Evolutionary conservation across 441 rosid species (phyloP).

Genomic region (Populus hybrid): DNA sequence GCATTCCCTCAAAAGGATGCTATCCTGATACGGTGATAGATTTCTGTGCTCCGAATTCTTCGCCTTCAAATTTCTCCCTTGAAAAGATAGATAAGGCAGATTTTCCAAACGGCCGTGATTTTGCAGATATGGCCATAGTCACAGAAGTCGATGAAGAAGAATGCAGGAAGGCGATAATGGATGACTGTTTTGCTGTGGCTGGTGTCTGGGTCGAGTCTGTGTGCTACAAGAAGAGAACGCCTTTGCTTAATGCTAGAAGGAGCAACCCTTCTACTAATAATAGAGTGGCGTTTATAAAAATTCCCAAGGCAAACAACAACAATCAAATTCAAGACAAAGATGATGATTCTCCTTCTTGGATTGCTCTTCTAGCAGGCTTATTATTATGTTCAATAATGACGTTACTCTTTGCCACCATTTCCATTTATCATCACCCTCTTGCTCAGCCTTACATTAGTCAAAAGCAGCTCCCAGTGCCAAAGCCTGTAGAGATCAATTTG

Average conservation of each 20-base stretch:
- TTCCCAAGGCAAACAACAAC: background rate
- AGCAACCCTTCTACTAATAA: slow-evolving; percentile 2
- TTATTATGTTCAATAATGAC: slow-evolving; percentile 14
- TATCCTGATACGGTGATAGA: slow-evolving; percentile 25
- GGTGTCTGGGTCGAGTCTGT: slow-evolving; percentile 17
- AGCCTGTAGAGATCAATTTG: slow-evolving; percentile 25
- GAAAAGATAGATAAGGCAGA: slow-evolving; percentile 1
- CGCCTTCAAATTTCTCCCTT: slow-evolving; percentile 11
- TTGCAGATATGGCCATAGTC: slow-evolving; percentile 3
- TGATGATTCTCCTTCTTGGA: slow-evolving; percentile 4
- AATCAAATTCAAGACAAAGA: background rate
- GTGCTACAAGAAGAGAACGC: slow-evolving; percentile 37
- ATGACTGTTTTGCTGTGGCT: slow-evolving; percentile 33
- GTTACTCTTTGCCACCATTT: slow-evolving; percentile 16
- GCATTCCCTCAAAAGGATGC: slow-evolving; percentile 28
- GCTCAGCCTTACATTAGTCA: slow-evolving; percentile 1
- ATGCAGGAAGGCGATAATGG: slow-evolving; percentile 25
- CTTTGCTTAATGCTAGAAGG: slow-evolving; percentile 38
- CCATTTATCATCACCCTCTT: slow-evolving; percentile 23
- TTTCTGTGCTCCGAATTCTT: slow-evolving; percentile 21
- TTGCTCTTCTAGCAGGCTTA: slow-evolving; percentile 15
- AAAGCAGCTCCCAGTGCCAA: slow-evolving; percentile 9
- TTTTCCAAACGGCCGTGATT: background rate
- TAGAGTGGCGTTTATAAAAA: slow-evolving; percentile 32
- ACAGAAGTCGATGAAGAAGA: slow-evolving; percentile 3